Percentiles rank a stretch among this genome's conserved stretches.
Evolutionary conservation across 306 rosid genomes (phyloP).

Genomic region (Quercus mongolica): DNA sequence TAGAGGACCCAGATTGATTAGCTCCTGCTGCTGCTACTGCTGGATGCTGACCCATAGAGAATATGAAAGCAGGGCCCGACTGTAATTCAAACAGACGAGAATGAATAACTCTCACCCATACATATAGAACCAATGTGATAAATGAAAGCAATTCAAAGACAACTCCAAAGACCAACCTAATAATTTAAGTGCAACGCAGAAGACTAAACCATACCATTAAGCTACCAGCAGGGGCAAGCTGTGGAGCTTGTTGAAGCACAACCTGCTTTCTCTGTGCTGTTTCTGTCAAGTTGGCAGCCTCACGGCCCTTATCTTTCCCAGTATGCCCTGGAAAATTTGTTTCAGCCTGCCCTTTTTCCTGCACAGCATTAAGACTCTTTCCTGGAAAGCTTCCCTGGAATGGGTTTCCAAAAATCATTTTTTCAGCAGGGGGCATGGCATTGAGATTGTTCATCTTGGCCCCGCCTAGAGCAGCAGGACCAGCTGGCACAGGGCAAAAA

Average conservation of each 20-base stretch:
- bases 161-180: not conserved
- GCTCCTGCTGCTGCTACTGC: constrained; percentile 29
- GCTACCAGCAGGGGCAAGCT: constrained; percentile 25
- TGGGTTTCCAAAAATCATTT: constrained; percentile 25
- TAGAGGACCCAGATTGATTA: constrained; percentile 37
- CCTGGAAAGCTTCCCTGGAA: constrained; percentile 29
- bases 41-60: constrained; percentile 48
- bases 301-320: constrained; percentile 26
- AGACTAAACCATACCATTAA: constrained; percentile 46
- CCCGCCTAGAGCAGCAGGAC: constrained; percentile 36
- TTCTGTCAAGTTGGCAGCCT: constrained; percentile 27
- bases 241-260: constrained; percentile 37
- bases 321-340: constrained; percentile 18
- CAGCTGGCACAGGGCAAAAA: constrained; percentile 28
- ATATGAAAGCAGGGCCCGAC: constrained; percentile 44
- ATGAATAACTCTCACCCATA: not conserved
- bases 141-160: not conserved
- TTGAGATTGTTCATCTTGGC: constrained; percentile 33
- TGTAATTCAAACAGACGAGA: constrained; percentile 31
- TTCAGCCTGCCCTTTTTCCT: constrained; percentile 28
- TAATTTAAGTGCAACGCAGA: constrained; percentile 12
- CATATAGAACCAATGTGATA: not conserved
- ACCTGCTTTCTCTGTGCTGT: constrained; percentile 39
- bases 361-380: constrained; percentile 21
- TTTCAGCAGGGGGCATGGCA: constrained; percentile 26